phyloP scores from a whole-genome alignment of 805 yeast genomes.

The Yarrowia bubula region DNA sequence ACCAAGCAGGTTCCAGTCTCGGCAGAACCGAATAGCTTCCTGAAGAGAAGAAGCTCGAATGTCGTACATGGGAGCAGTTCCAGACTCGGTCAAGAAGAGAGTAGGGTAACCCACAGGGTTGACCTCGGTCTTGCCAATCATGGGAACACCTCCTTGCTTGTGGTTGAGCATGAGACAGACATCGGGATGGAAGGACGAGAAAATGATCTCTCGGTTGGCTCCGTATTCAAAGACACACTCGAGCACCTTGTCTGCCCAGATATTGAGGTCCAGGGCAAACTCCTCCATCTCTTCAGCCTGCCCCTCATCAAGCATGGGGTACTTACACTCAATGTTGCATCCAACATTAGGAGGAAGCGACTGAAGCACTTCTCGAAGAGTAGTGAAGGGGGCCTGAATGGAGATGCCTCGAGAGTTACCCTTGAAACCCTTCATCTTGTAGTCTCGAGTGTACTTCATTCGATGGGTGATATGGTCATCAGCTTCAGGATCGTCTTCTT shows the following conservation, averaged over 20 bases:
- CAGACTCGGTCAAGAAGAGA: constrained; percentile 83
- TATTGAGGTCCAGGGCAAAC: constrained; percentile 75
- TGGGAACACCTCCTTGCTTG: constrained; percentile 92
- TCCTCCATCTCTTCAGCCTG: constrained; percentile 85
- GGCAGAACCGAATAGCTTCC: constrained; percentile 86
- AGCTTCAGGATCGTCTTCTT: neutral
- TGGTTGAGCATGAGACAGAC: constrained; percentile 78
- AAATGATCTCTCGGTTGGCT: constrained; percentile 78
- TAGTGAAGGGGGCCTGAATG: constrained; percentile 88
- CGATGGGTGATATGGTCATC: constrained; percentile 20
- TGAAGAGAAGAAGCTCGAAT: constrained; percentile 83
- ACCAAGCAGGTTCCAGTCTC: constrained; percentile 87
- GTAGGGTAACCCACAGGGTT: constrained; percentile 24
- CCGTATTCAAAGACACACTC: constrained; percentile 74
- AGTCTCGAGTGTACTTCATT: constrained; percentile 85
- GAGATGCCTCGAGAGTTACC: constrained; percentile 90
- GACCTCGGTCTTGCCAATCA: constrained; percentile 36
- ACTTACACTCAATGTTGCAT: constrained; percentile 90
- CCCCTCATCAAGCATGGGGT: constrained; percentile 93
- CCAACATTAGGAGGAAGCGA: constrained; percentile 83
- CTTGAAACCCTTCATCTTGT: constrained; percentile 79
- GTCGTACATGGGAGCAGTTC: constrained; percentile 84
- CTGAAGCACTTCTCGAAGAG: constrained; percentile 77
- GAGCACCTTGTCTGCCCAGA: constrained; percentile 84
- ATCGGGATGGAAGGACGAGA: constrained; percentile 94